Base-by-base conservation (phyloP, 140 eudicot species). In the Flaveria floridana region DNA sequence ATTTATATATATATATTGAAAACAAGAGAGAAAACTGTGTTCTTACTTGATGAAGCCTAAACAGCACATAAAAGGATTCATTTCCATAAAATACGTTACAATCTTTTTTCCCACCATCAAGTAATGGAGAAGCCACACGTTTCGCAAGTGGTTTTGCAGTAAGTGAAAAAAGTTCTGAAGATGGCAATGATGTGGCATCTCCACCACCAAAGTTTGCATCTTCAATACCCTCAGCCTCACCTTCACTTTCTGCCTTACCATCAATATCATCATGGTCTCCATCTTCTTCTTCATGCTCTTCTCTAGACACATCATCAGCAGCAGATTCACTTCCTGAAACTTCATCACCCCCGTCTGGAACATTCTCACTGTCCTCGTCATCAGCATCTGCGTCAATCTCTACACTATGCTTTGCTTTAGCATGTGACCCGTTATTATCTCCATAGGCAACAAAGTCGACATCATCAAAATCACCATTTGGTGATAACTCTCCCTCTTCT, bases 401-500 rank as follows among this genome's bases (percentile, higher is more conserved):
- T 47, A 68, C 63, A 23, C 78, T 77, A 75, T 53, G 80, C 68
- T 79, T 80, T 76, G 77, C 52, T 46, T 80, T 82, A 64, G 81
- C 73, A 65, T 81, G 86, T 16, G 82, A 71, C 47, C 77, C 81
- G 25, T 42, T 58, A 21, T 64, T 68, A 71, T 80, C 85, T 64
- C 79, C 87, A 74, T 78, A 86, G 6, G 66, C 83, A 64, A 44
- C 89, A 57, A 81, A 81, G 53, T 73, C 81, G 50, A 78, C 86
- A 75, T 79, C 89, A 70, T 90, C 96, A 80, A 75, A 83, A 73
- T 93, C 93, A 30, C 88, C 88, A 65, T 80, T 88, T 3, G 98
- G 98, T 47, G 97, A 93, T 69, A 93, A 75, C 81, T 90, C 98
- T 13, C 98, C 98, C 82, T 93, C 98, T 82, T 93, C 98, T 86